Base-by-base conservation (phyloP, 495 filamentous ascomycete species). In the Xylaria acuta region DNA sequence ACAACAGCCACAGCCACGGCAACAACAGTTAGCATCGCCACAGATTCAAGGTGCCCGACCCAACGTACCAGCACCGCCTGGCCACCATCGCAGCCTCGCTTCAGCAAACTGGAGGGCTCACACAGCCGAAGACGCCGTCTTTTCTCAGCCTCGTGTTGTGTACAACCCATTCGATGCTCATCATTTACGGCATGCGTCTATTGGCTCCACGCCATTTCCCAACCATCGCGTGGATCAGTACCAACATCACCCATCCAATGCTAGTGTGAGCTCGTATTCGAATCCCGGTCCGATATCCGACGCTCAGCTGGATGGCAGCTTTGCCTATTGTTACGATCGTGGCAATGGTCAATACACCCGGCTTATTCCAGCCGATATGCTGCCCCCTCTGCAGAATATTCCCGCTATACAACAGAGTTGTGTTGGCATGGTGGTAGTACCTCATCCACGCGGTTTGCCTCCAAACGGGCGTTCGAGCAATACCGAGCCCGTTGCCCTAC, bases 311-410 rank as follows among this genome's bases (percentile, higher is more conserved):
- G 73, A 78, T 8, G 20, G 60, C 27, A 75, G 74, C 66, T 80
- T 79, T 47, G 79, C 75, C 22, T 90, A 88, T 78, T 91, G 88
- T 76, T 86, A 86, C 66, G 79, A 86, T 45, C 87, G 91, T 41
- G 84, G 86, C 20, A 83, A 89, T 72, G 90, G 90, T 62, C 80
- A 76, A 20, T 80, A 87, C 67, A 91, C 90, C 16, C 89, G 90
- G 0, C 83, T 94, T 14, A 80, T 93, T 45, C 88, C 90, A 0
- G 84, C 89, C 0, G 92, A 93, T 74, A 87, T 92, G 79, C 79
- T 93, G 5, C 89, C 89, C 0, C 54, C 80, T 7, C 38, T 85
- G 49, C 66, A 76, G 43, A 79, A 79, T 1, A 75, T 84, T 32
- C 81, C 83, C 16, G 70, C 80, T 16, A 3, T 69, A 1, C 73